Percentiles rank a stretch among this genome's conserved stretches.
Evolutionary conservation across 495 filamentous ascomycete species (phyloP).

Genomic region (Penicillium flavigenum): DNA sequence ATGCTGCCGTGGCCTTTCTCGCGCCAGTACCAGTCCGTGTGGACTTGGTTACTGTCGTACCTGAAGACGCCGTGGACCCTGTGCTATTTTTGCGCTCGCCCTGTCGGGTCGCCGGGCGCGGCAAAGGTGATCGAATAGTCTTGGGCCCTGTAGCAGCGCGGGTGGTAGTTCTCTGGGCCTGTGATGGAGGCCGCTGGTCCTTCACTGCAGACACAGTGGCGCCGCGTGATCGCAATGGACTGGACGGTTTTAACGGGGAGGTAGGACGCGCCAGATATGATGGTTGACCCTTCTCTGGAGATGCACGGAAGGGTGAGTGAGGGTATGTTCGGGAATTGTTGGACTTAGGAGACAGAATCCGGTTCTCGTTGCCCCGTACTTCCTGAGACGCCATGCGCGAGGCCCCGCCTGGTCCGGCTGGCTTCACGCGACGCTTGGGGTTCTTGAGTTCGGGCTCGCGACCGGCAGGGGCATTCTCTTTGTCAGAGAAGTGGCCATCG

Average conservation of each 20-base stretch:
- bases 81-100: constrained; percentile 44
- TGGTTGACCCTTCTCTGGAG: constrained; percentile 46
- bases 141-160: constrained; percentile 34
- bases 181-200: constrained; percentile 27
- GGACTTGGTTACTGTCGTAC: constrained; percentile 60
- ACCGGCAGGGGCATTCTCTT: constrained; percentile 66
- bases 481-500: constrained; percentile 66
- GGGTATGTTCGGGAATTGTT: constrained; percentile 71
- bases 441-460: constrained; percentile 48
- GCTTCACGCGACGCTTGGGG: constrained; percentile 59
- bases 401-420: constrained; percentile 35
- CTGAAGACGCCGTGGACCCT: constrained; percentile 47
- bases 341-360: constrained; percentile 76
- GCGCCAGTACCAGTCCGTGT: constrained; percentile 46
- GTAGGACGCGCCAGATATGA: constrained; percentile 52
- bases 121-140: constrained; percentile 34
- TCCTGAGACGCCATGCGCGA: constrained; percentile 54
- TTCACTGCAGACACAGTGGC: constrained; percentile 34
- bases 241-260: constrained; percentile 54
- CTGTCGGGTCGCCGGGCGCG: constrained; percentile 45
- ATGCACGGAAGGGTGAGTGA: constrained; percentile 53
- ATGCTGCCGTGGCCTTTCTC: constrained; percentile 50
- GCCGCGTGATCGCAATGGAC: constrained; percentile 49
- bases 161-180: constrained; percentile 35
- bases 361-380: constrained; percentile 47